A percentile compares a stretch with the other conserved stretches of the same genome.
Conservation (phyloP, 108 stramenopile species). For the Discostella stelligeroides region DNA sequence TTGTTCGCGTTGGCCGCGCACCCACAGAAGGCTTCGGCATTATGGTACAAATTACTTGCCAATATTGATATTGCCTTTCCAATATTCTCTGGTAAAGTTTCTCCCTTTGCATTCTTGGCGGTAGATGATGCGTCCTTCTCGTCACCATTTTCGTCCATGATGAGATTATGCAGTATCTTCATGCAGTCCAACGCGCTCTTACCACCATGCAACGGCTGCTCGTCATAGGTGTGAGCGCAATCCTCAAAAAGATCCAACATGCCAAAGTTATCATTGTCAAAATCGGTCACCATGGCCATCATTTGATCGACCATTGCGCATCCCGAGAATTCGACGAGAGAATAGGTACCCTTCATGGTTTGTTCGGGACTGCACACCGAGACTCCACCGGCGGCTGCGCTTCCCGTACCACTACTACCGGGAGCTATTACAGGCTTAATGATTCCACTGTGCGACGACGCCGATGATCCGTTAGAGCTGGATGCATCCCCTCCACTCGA, state of each 20-base stretch:
- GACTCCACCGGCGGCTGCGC: conserved; percentile 25
- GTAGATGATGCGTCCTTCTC: background rate
- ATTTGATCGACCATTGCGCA: conserved; percentile 72
- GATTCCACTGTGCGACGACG: conserved; percentile 42
- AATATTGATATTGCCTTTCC: conserved; percentile 68
- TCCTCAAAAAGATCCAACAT: conserved; percentile 83
- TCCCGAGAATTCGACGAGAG: conserved; percentile 67
- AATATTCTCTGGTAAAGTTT: conserved; percentile 41
- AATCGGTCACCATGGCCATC: conserved; percentile 74
- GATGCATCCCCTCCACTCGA: conserved; percentile 21
- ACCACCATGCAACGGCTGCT: conserved; percentile 65
- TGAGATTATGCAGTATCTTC: conserved; percentile 73
- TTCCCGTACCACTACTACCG: conserved; percentile 2
- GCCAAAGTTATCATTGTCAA: conserved; percentile 90
- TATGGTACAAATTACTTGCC: conserved; percentile 67
- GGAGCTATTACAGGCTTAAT: conserved; percentile 27
- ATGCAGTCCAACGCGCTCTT: conserved; percentile 84
- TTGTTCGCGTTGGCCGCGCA: conserved; percentile 65
- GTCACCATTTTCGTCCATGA: conserved; percentile 46
- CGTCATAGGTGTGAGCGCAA: conserved; percentile 74
- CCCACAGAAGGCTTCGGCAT: conserved; percentile 80
- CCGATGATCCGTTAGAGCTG: conserved; percentile 32
- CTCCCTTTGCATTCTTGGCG: conserved; percentile 43
- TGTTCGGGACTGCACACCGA: conserved; percentile 64
- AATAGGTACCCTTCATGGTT: conserved; percentile 59